Conservation (phyloP, 208 protist species). For the Leishmania amazonensis region DNA sequence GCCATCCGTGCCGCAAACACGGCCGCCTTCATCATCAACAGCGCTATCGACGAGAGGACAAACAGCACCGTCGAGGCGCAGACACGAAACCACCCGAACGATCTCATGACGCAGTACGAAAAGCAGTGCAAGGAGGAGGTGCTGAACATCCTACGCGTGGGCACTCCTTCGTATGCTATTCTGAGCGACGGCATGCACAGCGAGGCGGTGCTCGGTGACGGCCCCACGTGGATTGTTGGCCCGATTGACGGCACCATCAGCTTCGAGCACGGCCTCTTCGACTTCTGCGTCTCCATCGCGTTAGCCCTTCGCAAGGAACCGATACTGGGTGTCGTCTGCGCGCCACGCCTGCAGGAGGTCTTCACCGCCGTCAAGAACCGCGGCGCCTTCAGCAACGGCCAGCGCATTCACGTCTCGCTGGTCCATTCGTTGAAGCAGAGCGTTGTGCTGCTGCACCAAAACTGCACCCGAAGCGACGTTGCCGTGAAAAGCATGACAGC, state of each 20-base stretch:
- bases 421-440: conserved; percentile 42
- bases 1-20: conserved; percentile 61
- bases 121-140: conserved; percentile 81
- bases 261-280: conserved; percentile 83
- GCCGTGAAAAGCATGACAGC: conserved; percentile 52
- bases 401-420: conserved; percentile 80
- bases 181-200: conserved; percentile 68
- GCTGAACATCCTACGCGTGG: conserved; percentile 51
- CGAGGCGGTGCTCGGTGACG: conserved; percentile 37
- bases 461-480: conserved; percentile 52
- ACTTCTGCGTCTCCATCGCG: conserved; percentile 88
- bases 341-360: conserved; percentile 78
- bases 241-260: conserved; percentile 82
- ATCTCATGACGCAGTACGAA: conserved; percentile 81
- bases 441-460: conserved; percentile 70
- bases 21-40: conserved; percentile 63
- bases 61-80: conserved; percentile 32
- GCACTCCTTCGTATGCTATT: conserved; percentile 66
- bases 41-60: conserved; percentile 56
- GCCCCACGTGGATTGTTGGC: conserved; percentile 87
- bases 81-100: conserved; percentile 48
- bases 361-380: conserved; percentile 77
- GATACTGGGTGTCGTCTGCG: conserved; percentile 79
- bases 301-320: conserved; percentile 73
- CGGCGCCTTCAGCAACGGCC: conserved; percentile 86